phyloP scores from a whole-genome alignment of 208 protist genomes.

The Sergeia podlipaevii region DNA sequence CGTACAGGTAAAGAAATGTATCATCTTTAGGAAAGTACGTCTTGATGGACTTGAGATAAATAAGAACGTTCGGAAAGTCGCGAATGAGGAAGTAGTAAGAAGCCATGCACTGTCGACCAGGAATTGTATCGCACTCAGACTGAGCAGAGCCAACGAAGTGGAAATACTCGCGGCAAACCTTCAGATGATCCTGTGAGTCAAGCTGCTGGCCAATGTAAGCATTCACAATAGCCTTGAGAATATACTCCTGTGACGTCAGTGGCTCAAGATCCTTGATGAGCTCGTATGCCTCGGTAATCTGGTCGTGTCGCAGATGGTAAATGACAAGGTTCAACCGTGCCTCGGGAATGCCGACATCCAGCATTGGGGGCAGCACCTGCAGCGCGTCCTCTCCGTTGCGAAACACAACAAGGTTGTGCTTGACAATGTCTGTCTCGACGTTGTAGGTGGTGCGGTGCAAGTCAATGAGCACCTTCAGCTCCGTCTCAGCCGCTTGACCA shows the following conservation, averaged over 20 bases:
- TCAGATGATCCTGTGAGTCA: conserved; percentile 91
- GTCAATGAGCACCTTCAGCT: conserved; percentile 91
- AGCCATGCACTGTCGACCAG: conserved; percentile 96
- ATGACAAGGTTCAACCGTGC: conserved; percentile 96
- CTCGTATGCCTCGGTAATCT: conserved; percentile 93
- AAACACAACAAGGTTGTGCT: conserved; percentile 98
- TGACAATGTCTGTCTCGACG: conserved; percentile 91
- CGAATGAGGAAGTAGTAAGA: conserved; percentile 95
- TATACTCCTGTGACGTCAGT: conserved; percentile 93
- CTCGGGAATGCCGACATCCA: conserved; percentile 93
- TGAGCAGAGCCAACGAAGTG: conserved; percentile 93
- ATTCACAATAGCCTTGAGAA: conserved; percentile 95
- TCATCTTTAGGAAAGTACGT: conserved; percentile 95
- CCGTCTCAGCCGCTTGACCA: conserved; percentile 89
- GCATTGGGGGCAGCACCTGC: conserved; percentile 92
- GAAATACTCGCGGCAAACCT: conserved; percentile 95
- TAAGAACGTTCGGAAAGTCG: conserved; percentile 94
- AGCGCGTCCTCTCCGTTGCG: conserved; percentile 94
- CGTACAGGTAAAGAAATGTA: conserved; percentile 92
- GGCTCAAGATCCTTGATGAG: conserved; percentile 94
- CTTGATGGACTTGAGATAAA: conserved; percentile 96
- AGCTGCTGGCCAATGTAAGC: conserved; percentile 88
- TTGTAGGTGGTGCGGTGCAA: conserved; percentile 88
- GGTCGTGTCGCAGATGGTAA: conserved; percentile 94
- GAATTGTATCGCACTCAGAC: conserved; percentile 96